Evolutionary conservation across 495 filamentous ascomycete species (phyloP).

Genomic region (Penicillium arizonense): DNA sequence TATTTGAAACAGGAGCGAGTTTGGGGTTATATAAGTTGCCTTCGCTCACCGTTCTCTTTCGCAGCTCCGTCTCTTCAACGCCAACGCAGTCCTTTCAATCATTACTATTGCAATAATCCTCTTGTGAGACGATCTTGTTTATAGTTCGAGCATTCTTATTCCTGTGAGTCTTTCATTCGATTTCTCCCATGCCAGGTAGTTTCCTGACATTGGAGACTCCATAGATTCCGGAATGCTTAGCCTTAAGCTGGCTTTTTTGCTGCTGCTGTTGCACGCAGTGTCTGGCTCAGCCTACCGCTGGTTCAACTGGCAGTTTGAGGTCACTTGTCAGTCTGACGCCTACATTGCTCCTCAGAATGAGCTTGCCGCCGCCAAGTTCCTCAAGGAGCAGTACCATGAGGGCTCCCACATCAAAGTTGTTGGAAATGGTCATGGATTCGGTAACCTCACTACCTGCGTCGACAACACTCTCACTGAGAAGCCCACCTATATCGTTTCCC

Average conservation of each 20-base stretch:
- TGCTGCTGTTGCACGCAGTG: slow-evolving; percentile 5
- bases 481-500: slow-evolving; percentile 12
- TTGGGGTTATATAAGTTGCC: too few relatives aligned
- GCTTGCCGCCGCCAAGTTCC: slow-evolving; percentile 5
- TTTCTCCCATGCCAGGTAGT: too few relatives aligned
- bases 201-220: too few relatives aligned
- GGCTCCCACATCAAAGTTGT: slow-evolving; percentile 13
- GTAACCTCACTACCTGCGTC: slow-evolving; percentile 7
- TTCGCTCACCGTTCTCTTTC: too few relatives aligned
- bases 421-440: slow-evolving; percentile 23
- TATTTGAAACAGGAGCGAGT: too few relatives aligned
- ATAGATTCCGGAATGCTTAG: too few relatives aligned
- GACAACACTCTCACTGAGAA: slow-evolving; percentile 9
- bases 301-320: slow-evolving; percentile 23
- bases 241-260: neutral
- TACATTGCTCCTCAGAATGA: slow-evolving; percentile 13
- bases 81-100: too few relatives aligned
- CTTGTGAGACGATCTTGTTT: too few relatives aligned
- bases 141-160: too few relatives aligned
- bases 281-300: slow-evolving; percentile 17
- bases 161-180: too few relatives aligned
- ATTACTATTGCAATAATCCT: too few relatives aligned
- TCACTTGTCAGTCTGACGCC: slow-evolving; percentile 15
- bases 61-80: too few relatives aligned
- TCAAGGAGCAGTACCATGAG: slow-evolving; percentile 14